Percentiles rank a stretch among this genome's conserved stretches.
These are phyloP conservation scores for Grammothele lineata DNA, from an alignment of 768 basidiomycete species.

Conservation along the genomic window DNA sequence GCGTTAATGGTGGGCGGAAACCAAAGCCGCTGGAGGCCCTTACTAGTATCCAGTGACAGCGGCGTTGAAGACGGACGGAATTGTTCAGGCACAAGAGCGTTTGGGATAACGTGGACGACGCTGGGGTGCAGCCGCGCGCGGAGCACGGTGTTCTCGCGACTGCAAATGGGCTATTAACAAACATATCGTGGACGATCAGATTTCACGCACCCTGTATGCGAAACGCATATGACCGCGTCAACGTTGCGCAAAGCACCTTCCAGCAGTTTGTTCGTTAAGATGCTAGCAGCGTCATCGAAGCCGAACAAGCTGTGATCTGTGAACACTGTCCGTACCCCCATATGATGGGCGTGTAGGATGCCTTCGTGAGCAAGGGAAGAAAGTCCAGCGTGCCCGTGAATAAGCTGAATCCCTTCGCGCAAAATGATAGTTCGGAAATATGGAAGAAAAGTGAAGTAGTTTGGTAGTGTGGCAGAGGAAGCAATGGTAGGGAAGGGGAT, in stretches of 20 bases:
- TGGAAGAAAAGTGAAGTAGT: conserved; percentile 89
- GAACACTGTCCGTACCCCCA: conserved; percentile 88
- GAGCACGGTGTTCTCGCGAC: conserved; percentile 96
- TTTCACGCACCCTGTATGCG: conserved; percentile 94
- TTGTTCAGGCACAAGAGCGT: conserved; percentile 81
- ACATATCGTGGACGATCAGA: conserved; percentile 18
- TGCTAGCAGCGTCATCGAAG: conserved; percentile 95
- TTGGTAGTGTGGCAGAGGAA: conserved; percentile 90
- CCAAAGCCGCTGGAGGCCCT: neutral
- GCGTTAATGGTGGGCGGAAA: too few species aligned
- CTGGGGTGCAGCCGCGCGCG: conserved; percentile 66
- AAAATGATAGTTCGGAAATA: conserved; percentile 87
- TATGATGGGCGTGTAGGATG: conserved; percentile 81
- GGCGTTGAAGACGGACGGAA: conserved; percentile 57
- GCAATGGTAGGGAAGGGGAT: conserved; percentile 87
- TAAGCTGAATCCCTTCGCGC: conserved; percentile 78
- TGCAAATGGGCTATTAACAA: conserved; percentile 26
- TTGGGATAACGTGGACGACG: conserved; percentile 90
- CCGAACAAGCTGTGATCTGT: conserved; percentile 97
- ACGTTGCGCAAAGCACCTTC: conserved; percentile 84
- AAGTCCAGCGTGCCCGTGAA: conserved; percentile 91
- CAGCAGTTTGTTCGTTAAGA: conserved; percentile 94
- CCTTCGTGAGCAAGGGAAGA: conserved; percentile 91
- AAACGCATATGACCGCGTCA: conserved; percentile 94
- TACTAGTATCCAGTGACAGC: conserved; percentile 13